Evolutionary conservation across 2,329 filamentous ascomycete species (phyloP).

Genomic region (Clonostachys byssicola): DNA sequence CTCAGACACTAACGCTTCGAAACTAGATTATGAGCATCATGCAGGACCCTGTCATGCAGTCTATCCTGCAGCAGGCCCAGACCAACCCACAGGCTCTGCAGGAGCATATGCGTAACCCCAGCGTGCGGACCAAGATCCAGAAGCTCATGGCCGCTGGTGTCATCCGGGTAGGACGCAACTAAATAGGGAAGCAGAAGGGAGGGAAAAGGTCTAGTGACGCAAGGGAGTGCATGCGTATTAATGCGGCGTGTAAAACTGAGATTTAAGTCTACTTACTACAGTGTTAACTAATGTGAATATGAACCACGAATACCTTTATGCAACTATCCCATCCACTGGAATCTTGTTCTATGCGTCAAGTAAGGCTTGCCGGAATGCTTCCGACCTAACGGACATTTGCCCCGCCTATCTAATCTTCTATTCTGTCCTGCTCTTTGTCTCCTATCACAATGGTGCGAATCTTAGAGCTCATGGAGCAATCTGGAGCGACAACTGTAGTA

Average conservation of each 20-base stretch:
- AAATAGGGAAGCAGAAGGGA: neutral
- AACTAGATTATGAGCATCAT: slow-evolving; percentile 78
- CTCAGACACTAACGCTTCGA: slow-evolving; percentile 14
- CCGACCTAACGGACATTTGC: no score
- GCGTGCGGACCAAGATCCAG: slow-evolving; percentile 83
- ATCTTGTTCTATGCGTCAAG: no score
- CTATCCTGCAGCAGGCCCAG: slow-evolving; percentile 94
- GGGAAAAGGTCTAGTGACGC: neutral
- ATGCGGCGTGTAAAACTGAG: neutral
- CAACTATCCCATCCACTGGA: no score
- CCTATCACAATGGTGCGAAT: slow-evolving; percentile 16
- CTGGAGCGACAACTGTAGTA: slow-evolving; percentile 36
- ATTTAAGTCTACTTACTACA: neutral
- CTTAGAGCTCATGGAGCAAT: slow-evolving; percentile 45
- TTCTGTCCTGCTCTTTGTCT: no score
- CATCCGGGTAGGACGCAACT: slow-evolving; percentile 64
- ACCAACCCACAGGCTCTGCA: slow-evolving; percentile 85
- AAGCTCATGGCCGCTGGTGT: slow-evolving; percentile 92
- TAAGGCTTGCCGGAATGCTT: no score
- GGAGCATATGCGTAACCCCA: slow-evolving; percentile 95
- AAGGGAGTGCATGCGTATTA: neutral
- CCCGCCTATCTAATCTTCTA: no score
- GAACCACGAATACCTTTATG: no score
- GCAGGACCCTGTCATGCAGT: slow-evolving; percentile 96
- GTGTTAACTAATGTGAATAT: neutral